Base-by-base conservation (phyloP, 1,284 basidiomycete genomes). In the Abortiporus biennis region DNA sequence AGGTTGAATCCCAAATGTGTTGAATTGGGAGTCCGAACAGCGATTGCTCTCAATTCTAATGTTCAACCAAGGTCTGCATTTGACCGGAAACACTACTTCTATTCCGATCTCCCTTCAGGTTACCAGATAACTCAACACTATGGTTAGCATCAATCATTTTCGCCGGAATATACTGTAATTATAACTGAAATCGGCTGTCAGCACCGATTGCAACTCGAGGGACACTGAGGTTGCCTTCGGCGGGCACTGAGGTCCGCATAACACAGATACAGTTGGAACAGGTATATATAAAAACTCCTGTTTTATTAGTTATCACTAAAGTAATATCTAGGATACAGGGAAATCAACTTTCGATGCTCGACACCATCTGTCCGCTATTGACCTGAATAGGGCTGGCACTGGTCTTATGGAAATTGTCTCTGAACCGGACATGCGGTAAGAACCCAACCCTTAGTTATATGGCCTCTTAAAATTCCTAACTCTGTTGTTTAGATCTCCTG, bases 81-180 rank as follows among this genome's bases (percentile, higher is more conserved):
- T 52, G 95, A 99, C 64, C 73, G 95, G 52, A 99, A 99, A 61
- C 95, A 99, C 61, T 99, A 99, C 61, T 98, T 98, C 64, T 99
- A 99, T 59, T 79, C 91, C 1, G 95, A 99, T 63, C 75, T 97
- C 23, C 92, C 96, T 0, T 72, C 85, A 2, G 95, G 94, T 0
- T 99, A 94, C 63, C 96, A 99, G 65, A 95, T 98, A 49, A 98
- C 95, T 0, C 95, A 98, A 58, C 87, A 92, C 52, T 97, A 98
- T 62, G 73, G 85, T 86, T 43, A 43, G 77, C 55, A 33, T 21
- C 30, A 11, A 22, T 21, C 12, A 16, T 29, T 16, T 4, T 30
- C 38, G 30, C 19, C 20, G 22, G 23, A 9, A 22, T 19, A n/a
- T 25, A n/a, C n/a, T n/a, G 27, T 9, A 9, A n/a, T n/a, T 11